Base-by-base conservation (phyloP, 1,284 basidiomycete genomes). In the Volvariella surrecta region DNA sequence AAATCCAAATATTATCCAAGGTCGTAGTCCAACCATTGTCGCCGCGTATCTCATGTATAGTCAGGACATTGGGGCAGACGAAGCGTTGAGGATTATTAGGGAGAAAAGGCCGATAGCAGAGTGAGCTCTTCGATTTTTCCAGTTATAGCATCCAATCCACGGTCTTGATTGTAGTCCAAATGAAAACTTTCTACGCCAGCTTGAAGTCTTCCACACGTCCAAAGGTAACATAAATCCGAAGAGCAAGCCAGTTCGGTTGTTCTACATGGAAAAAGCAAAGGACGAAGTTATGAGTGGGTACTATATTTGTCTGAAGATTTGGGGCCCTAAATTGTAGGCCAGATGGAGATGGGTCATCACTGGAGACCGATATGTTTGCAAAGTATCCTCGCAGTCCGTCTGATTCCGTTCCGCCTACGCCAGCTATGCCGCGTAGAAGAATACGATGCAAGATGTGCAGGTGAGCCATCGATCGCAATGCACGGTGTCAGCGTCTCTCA, bases 391-490 rank as follows among this genome's bases (percentile, higher is more conserved):
- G 70, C 81, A 0, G 81, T 84, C 1, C n/a, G n/a, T 68, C 74
- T 1, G 73, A 79, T 47, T 82, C 80, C 0, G 60, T 64, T 1
- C 76, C 82, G 0, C 63, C 71, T 2, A 81, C 83, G 0, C 80
- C 85, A 1, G 66, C 67, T 49, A 42, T 55, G 11, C 63, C 66
- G n/a, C 71, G 74, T 20, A 71, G 84, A 35, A 69, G 76, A 42
- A 89, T 96, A 50, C 70, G 92, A 49, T 96, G 92, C 66, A 93
- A 88, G 61, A 91, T 88, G 81, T 95, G 92, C 68, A 73, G 89
- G 83, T 83, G 45, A 39, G 68, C 51, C 43, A 32, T n/a, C n/a
- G 10, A 15, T 19, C 4, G 4, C 21, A 19, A 13, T 22, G 15
- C n/a, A 17, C 1, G 20, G 19, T 32, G 4, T 28, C 11, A 37